Base-by-base conservation (phyloP, 768 basidiomycete genomes). In the Termitomyces heimii region DNA sequence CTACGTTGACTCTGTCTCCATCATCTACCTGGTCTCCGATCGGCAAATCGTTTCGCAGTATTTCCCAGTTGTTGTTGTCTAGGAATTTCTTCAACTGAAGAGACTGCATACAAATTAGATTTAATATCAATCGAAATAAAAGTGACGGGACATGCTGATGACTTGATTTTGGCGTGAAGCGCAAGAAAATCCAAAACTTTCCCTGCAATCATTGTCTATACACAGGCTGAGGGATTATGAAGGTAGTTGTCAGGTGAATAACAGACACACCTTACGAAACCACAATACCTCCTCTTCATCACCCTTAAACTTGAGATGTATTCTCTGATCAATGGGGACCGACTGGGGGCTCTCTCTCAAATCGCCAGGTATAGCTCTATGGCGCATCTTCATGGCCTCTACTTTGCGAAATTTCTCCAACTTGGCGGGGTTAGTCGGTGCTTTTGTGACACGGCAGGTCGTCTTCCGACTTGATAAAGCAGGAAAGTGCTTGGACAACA, bases 311-410 rank as follows among this genome's bases (percentile, higher is more conserved):
- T 72, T 80, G 34, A 90, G 63, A 66, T 88, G 81, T 42, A 88
- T 61, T 24, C 89, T 80, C 56, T 88, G 77, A 24, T 81, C 78
- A 44, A 82, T 64, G 14, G 82, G 71, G 1, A 82, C 68, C 16
- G 72, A 69, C 12, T 75, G 72, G 1, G 69, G 53, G 52, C 72
- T 79, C 65, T 86, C 83, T 63, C 78, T 83, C 20, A 80, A 75
- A 63, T 92, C 84, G 8, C 74, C 82, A 3, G 89, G 81, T 42
- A 73, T 62, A 12, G 92, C 92, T 39, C 74, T 77, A 66, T 88
- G 89, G 54, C 85, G 83, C 78, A 93, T 80, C 65, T 83, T 89
- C 80, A 92, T 88, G 5, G 85, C 65, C 63, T 85, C 81, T 18
- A 91, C 66, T 62, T 82, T 83, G 55, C 77, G 77, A 57, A 77